Evolutionary conservation across 1,284 basidiomycete genomes (phyloP).

Genomic region (Trichosporon sp.): DNA sequence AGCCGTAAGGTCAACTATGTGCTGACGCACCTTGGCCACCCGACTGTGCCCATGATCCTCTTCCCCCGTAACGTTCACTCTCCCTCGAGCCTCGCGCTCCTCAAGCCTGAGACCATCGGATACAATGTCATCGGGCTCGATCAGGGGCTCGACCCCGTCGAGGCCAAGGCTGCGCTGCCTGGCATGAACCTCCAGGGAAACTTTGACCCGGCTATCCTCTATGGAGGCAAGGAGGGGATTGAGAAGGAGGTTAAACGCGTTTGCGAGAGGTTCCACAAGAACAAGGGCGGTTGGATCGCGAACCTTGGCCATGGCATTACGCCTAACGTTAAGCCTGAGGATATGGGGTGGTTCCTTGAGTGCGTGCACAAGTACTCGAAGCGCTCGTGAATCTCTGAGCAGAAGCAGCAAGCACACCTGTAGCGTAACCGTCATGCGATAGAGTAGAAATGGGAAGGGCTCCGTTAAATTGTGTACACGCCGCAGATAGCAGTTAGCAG

Average conservation of each 20-base stretch:
- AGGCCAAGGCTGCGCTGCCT: slow-evolving; percentile 55
- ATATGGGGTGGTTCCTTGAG: slow-evolving; percentile 81
- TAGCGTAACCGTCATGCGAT: background rate
- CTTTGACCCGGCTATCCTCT: slow-evolving; percentile 82
- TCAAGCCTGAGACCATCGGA: slow-evolving; percentile 53
- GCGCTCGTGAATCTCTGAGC: slow-evolving; percentile 11
- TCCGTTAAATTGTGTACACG: too few relatives aligned
- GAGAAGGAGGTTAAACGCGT: slow-evolving; percentile 79
- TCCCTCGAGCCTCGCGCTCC: slow-evolving; percentile 27
- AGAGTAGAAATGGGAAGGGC: background rate
- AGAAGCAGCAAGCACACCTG: too few relatives aligned
- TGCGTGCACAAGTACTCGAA: slow-evolving; percentile 73
- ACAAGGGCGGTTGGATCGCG: slow-evolving; percentile 73
- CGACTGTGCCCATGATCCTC: slow-evolving; percentile 70
- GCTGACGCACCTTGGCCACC: slow-evolving; percentile 56
- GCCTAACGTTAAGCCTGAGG: slow-evolving; percentile 88
- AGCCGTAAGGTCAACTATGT: slow-evolving; percentile 57
- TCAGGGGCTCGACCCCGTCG: slow-evolving; percentile 72
- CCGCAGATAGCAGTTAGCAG: too few relatives aligned
- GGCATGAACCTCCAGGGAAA: slow-evolving; percentile 87
- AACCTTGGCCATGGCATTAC: slow-evolving; percentile 97
- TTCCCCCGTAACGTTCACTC: slow-evolving; percentile 91
- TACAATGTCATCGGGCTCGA: slow-evolving; percentile 86
- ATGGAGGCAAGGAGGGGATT: slow-evolving; percentile 82
- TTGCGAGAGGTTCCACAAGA: slow-evolving; percentile 62